phyloP scores from a whole-genome alignment of 2,329 filamentous ascomycete species.

The Fusarium coicis region DNA sequence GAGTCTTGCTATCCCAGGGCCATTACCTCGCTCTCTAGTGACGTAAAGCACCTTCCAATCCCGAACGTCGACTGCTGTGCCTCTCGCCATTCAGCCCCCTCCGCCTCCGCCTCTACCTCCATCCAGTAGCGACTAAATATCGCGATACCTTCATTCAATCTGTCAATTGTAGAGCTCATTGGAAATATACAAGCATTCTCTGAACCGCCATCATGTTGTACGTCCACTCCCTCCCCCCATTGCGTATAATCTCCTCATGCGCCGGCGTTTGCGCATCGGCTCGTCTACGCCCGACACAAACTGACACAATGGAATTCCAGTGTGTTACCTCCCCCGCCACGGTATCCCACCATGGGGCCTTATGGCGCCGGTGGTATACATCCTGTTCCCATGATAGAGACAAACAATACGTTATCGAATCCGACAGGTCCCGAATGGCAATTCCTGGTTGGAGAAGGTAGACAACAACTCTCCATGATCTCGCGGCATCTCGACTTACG shows the following conservation, averaged over 20 bases:
- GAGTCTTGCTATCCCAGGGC: neutral
- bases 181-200: neutral
- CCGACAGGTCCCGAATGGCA: constrained; percentile 87
- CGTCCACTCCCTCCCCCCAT: constrained; percentile 16
- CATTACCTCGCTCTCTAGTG: neutral
- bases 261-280: constrained; percentile 1
- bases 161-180: neutral
- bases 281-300: constrained; percentile 24
- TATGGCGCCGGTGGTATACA: constrained; percentile 77
- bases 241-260: neutral
- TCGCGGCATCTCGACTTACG: constrained; percentile 16
- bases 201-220: constrained; percentile 41
- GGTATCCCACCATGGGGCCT: constrained; percentile 80
- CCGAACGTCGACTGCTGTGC: constrained; percentile 22
- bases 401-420: constrained; percentile 86
- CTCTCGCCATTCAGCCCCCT: constrained; percentile 22
- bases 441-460: constrained; percentile 93
- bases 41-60: constrained; percentile 21
- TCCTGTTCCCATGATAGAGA: constrained; percentile 84
- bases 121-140: constrained; percentile 19
- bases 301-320: constrained; percentile 56
- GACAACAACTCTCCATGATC: neutral
- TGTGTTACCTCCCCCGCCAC: constrained; percentile 85
- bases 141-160: constrained; percentile 11
- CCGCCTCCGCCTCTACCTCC: constrained; percentile 12